Evolutionary conservation across 2,329 filamentous ascomycete genomes (phyloP).

Genomic region (Colletotrichum eremochloae): DNA sequence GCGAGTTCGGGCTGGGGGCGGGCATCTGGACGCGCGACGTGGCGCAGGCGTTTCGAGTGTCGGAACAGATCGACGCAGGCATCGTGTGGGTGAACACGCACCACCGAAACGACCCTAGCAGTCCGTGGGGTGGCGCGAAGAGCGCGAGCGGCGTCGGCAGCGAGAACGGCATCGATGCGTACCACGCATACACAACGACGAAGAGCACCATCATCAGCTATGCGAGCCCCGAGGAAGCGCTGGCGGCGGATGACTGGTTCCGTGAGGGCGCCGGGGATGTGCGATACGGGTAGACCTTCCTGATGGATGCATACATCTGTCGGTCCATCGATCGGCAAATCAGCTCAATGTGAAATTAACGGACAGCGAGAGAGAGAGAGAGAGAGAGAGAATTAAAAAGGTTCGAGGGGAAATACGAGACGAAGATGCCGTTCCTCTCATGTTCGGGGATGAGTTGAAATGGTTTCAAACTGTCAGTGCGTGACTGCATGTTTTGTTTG

Average conservation of each 20-base stretch:
- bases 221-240: conserved; percentile 65
- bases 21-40: conserved; percentile 83
- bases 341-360: background rate
- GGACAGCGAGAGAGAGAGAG: background rate
- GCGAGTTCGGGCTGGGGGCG: conserved; percentile 81
- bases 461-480: conserved; percentile 36
- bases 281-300: conserved; percentile 66
- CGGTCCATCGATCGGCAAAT: background rate
- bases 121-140: conserved; percentile 77
- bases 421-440: conserved; percentile 20
- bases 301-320: too few species aligned
- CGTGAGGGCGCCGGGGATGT: conserved; percentile 68
- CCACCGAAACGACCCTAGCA: conserved; percentile 79
- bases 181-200: conserved; percentile 68
- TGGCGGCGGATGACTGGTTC: conserved; percentile 76
- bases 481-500: conserved; percentile 1
- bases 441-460: conserved; percentile 36
- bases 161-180: conserved; percentile 78
- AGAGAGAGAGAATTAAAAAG: background rate
- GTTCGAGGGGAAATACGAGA: background rate
- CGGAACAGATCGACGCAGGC: conserved; percentile 77
- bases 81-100: conserved; percentile 72
- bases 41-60: conserved; percentile 79
- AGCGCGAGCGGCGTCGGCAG: conserved; percentile 76
- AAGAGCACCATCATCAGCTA: conserved; percentile 81